Percentiles rank a stretch among this genome's conserved stretches.
phyloP scores from a whole-genome alignment of 306 rosid species.

The Prunus salicina region DNA sequence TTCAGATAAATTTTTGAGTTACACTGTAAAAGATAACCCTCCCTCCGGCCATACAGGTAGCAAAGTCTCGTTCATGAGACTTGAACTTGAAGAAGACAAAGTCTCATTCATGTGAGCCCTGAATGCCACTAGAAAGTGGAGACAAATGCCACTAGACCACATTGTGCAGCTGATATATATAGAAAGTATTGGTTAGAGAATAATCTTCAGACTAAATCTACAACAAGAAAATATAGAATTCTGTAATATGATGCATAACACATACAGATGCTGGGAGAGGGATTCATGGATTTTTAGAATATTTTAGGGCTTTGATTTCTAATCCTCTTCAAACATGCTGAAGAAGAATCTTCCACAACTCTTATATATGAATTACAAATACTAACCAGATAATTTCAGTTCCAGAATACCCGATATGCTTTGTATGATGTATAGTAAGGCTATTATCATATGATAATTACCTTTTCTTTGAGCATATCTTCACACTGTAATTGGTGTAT shows the following conservation, averaged over 20 bases:
- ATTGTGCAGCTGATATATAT: background rate
- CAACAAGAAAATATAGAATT: background rate
- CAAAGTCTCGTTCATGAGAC: too few relatives aligned
- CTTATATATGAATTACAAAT: background rate
- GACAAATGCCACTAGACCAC: background rate
- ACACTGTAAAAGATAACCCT: too few relatives aligned
- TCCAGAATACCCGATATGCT: background rate
- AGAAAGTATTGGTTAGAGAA: background rate
- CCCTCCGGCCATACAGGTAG: too few relatives aligned
- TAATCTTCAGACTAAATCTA: background rate
- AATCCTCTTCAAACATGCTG: background rate
- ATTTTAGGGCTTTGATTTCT: background rate
- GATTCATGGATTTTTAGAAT: background rate
- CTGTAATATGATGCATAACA: too few relatives aligned
- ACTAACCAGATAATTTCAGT: background rate
- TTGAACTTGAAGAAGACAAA: too few relatives aligned
- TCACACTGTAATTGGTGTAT: constrained; percentile 67
- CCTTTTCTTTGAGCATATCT: constrained; percentile 62
- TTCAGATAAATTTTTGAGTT: too few relatives aligned
- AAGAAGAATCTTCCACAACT: background rate
- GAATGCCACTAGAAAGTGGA: background rate
- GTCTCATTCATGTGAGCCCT: too few relatives aligned
- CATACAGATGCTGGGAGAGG: too few relatives aligned
- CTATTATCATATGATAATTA: constrained; percentile 6
- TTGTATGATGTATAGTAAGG: background rate